phyloP scores from a whole-genome alignment of 306 rosid genomes.

The Fragaria nilgerrensis region DNA sequence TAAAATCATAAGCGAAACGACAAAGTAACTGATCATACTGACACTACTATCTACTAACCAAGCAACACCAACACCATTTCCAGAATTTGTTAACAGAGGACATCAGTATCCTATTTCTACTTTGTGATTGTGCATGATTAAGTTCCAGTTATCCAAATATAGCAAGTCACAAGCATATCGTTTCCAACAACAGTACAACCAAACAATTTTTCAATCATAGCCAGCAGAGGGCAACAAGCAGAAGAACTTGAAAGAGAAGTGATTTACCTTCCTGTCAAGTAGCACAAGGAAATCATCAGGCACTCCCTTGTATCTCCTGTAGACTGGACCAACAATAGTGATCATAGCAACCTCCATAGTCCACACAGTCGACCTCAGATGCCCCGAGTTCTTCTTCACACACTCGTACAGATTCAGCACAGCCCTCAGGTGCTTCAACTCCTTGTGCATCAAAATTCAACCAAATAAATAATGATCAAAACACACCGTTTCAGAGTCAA shows the following conservation, averaged over 20 bases:
- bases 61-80: not conserved
- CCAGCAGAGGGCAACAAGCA: not conserved
- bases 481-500: not conserved
- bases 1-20: not conserved
- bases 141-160: not conserved
- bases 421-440: slow-evolving; percentile 58
- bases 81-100: not conserved
- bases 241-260: not conserved
- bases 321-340: slow-evolving; percentile 57
- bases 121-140: not conserved
- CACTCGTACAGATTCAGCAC: slow-evolving; percentile 56
- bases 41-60: not conserved
- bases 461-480: not conserved
- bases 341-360: slow-evolving; percentile 52
- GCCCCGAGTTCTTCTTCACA: slow-evolving; percentile 60
- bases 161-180: not conserved
- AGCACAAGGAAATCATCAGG: slow-evolving; percentile 62
- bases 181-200: not conserved
- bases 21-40: not conserved
- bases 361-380: slow-evolving; percentile 58
- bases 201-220: no score
- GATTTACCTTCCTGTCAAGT: slow-evolving; percentile 55
- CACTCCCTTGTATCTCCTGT: slow-evolving; percentile 41
- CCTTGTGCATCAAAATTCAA: slow-evolving; percentile 13
- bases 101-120: not conserved